Conservation (phyloP, 2,329 filamentous ascomycete species). For the Exophiala sideris region DNA sequence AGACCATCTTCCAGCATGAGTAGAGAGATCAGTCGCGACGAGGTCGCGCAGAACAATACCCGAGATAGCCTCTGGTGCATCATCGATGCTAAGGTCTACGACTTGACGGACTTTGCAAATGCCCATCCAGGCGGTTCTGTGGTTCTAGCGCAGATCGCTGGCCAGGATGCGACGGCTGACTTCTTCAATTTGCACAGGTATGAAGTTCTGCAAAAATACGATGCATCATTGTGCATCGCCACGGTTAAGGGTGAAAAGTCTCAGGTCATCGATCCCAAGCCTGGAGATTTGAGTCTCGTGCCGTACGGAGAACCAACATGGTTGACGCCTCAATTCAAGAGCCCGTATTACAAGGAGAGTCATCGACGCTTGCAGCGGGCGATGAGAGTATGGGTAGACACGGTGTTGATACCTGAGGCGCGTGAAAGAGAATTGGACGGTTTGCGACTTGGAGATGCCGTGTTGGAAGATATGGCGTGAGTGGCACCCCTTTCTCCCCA, state of each 20-base stretch:
- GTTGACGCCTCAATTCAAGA: constrained; percentile 72
- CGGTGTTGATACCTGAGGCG: constrained; percentile 21
- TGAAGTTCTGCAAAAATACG: constrained; percentile 77
- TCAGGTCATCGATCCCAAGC: constrained; percentile 65
- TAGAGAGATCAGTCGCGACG: constrained; percentile 52
- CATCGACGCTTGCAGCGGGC: constrained; percentile 22
- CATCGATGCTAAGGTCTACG: constrained; percentile 76
- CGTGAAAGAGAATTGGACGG: constrained; percentile 22
- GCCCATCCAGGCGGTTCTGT: constrained; percentile 85
- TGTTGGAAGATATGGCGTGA: constrained; percentile 15
- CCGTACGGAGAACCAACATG: constrained; percentile 83
- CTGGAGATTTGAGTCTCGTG: constrained; percentile 64
- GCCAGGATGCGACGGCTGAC: constrained; percentile 67
- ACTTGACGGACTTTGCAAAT: constrained; percentile 74
- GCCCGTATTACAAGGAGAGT: constrained; percentile 30
- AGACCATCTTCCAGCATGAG: not conserved
- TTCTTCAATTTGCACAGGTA: constrained; percentile 82
- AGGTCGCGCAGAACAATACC: constrained; percentile 80
- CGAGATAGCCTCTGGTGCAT: constrained; percentile 77
- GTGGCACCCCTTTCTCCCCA: constrained; percentile 1
- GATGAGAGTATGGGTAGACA: constrained; percentile 23
- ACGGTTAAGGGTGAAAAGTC: constrained; percentile 70
- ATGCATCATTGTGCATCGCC: constrained; percentile 65
- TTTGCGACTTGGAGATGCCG: constrained; percentile 20
- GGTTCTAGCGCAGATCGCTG: constrained; percentile 83